A percentile compares a stretch with the other conserved stretches of the same genome.
These are phyloP conservation scores for Lentinula edodes DNA, from an alignment of 768 basidiomycete species.

Conservation along the genomic window DNA sequence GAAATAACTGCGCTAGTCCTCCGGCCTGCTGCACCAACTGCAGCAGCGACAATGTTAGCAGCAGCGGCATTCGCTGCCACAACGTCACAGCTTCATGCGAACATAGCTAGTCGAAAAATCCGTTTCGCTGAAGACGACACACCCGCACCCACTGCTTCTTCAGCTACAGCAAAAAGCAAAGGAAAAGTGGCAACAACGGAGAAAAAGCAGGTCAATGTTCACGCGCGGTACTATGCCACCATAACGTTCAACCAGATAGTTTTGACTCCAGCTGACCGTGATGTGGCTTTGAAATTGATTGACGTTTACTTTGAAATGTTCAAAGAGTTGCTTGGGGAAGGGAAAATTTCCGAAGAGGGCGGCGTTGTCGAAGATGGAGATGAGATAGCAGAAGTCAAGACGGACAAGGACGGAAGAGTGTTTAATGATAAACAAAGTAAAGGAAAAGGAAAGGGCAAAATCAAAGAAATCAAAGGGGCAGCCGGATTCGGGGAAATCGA, in stretches of 20 bases:
- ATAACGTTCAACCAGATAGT: constrained; percentile 96
- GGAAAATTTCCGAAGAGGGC: constrained; percentile 27
- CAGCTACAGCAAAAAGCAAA: constrained; percentile 2
- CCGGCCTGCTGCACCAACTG: constrained; percentile 39
- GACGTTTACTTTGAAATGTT: constrained; percentile 96
- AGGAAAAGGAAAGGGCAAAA: constrained; percentile 33
- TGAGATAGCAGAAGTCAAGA: constrained; percentile 24
- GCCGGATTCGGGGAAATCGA: constrained; percentile 72
- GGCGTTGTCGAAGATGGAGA: constrained; percentile 24
- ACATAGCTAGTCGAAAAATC: constrained; percentile 6
- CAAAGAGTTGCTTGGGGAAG: constrained; percentile 75
- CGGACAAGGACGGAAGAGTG: constrained; percentile 19
- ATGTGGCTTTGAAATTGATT: constrained; percentile 73
- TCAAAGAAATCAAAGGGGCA: constrained; percentile 42
- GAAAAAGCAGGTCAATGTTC: constrained; percentile 49
- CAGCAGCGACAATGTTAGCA: constrained; percentile 19
- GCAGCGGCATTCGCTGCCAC: constrained; percentile 6
- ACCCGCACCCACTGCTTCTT: background rate
- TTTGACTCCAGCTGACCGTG: constrained; percentile 56
- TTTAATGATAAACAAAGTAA: constrained; percentile 22
- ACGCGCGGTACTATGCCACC: constrained; percentile 86
- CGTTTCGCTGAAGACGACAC: constrained; percentile 6
- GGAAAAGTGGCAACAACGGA: constrained; percentile 12
- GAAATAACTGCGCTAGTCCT: constrained; percentile 81
- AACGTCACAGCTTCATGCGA: constrained; percentile 24